Evolutionary conservation across 1,139 yeast genomes (phyloP), one percentile per base, ranked within the genome.

Genomic region (Petasospora fabianii): DNA sequence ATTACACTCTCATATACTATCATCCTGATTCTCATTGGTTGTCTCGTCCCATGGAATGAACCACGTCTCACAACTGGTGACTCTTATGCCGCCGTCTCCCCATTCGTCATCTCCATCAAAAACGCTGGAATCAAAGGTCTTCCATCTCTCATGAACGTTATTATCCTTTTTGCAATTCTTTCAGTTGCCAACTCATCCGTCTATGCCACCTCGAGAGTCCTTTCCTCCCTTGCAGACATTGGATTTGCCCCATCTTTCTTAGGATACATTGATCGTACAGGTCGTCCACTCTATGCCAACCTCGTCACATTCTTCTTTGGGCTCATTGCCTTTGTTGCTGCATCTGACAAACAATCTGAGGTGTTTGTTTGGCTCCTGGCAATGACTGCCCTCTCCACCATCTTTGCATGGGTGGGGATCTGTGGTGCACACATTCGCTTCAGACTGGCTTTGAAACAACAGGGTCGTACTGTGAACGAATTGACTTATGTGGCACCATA

Each of bases 341-440:
- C 82, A 12, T 73, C 80, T 40, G 63, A 67, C 30, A 72, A 77
- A 46, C 69, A 76, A 54, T 72, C 67, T 43, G 75, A 68, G 31
- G 80, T 79, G n/a, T 80, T 81, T 57, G 66, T 71, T 43, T 81
- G 88, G 87, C 63, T 81, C 51, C 68, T 77, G 57, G 82, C 85
- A 21, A 61, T 80, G 36, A 77, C 83, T 24, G 84, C 84, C 35
- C 69, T 80, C 39, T 77, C 85, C 21, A 75, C 85, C 1, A 64
- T 81, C 41, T 75, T 79, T 56, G 77, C 84, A 27, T 81, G 88
- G 87, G 69, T 73, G 42, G 73, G 80, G 24, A 77, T 80, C 47
- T 76, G 79, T 54, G 46, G 77, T 22, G 69, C 79, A 39, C 82
- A 75, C 50, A 62, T 80, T 39, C 69, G 86, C 58, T 80, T 80